Percentiles rank a stretch among this genome's conserved stretches.
Conservation (phyloP, 2,329 filamentous ascomycete species). For the Fusarium anguioides region DNA sequence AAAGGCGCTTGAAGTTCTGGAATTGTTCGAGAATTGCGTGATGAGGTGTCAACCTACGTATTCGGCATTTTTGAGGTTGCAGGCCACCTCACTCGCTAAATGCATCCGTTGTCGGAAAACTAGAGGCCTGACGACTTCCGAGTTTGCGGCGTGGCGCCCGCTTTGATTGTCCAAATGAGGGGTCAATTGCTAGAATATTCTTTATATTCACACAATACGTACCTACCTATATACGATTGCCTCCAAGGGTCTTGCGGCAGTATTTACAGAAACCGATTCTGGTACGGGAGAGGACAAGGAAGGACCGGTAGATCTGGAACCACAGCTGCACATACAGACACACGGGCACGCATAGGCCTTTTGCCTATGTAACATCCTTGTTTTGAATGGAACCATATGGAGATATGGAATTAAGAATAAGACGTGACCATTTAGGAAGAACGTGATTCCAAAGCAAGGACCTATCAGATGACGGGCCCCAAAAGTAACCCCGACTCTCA, state of each 20-base stretch:
- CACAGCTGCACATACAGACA: background rate
- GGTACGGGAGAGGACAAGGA: background rate
- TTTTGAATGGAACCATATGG: background rate
- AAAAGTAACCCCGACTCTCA: background rate
- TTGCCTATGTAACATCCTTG: background rate
- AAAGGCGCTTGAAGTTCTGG: background rate
- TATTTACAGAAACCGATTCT: background rate
- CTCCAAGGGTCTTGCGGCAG: too few species aligned
- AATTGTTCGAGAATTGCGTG: background rate
- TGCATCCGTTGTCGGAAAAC: constrained; percentile 7
- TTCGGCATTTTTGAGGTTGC: background rate
- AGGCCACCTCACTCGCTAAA: too few species aligned
- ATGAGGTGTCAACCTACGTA: background rate
- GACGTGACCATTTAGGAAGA: background rate
- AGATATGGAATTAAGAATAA: background rate
- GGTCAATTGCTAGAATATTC: background rate
- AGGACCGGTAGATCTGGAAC: background rate
- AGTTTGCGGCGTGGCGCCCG: background rate
- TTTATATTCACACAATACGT: too few species aligned
- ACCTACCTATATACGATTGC: too few species aligned
- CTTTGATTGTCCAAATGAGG: background rate
- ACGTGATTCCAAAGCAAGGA: constrained; percentile 5
- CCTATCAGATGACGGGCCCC: constrained; percentile 8
- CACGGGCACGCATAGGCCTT: too few species aligned
- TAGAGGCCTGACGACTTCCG: background rate